A percentile compares a stretch with the other conserved stretches of the same genome.
Evolutionary conservation across 176 grass and related monocot genomes (phyloP).

Genomic region (Eremochloa ophiuroides): DNA sequence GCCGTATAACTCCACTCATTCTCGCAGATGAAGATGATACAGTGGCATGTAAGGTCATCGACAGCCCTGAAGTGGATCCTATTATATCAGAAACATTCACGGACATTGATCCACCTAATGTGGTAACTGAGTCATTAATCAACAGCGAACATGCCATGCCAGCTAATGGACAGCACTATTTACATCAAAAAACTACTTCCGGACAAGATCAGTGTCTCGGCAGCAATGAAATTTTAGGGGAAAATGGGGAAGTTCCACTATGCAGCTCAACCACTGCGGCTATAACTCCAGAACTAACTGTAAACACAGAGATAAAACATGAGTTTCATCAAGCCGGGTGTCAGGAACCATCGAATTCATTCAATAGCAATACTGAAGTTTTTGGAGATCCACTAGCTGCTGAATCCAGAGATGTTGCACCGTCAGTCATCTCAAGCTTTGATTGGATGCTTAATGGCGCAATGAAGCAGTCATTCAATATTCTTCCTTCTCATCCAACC

Average conservation of each 20-base stretch:
- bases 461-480: conserved; percentile 28
- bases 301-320: conserved; percentile 3
- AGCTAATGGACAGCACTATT: conserved; percentile 19
- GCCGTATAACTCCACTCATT: conserved; percentile 14
- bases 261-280: conserved; percentile 8
- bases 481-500: conserved; percentile 29
- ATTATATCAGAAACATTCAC: conserved; percentile 2
- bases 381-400: conserved; percentile 17
- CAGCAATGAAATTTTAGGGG: conserved; percentile 3
- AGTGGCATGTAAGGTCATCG: background rate
- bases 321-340: background rate
- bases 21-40: conserved; percentile 7
- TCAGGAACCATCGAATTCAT: conserved; percentile 2
- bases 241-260: background rate
- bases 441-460: conserved; percentile 42
- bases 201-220: background rate
- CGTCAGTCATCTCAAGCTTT: conserved; percentile 24
- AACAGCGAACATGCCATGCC: conserved; percentile 1
- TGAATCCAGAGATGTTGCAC: conserved; percentile 14
- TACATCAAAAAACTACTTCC: conserved; percentile 16
- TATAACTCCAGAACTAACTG: background rate
- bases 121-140: conserved; percentile 1
- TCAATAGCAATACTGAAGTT: conserved; percentile 15
- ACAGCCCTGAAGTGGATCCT: conserved; percentile 16
- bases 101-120: conserved; percentile 1